Base-by-base conservation (phyloP, 345 rosid genomes). In the Corchorus capsularis region DNA sequence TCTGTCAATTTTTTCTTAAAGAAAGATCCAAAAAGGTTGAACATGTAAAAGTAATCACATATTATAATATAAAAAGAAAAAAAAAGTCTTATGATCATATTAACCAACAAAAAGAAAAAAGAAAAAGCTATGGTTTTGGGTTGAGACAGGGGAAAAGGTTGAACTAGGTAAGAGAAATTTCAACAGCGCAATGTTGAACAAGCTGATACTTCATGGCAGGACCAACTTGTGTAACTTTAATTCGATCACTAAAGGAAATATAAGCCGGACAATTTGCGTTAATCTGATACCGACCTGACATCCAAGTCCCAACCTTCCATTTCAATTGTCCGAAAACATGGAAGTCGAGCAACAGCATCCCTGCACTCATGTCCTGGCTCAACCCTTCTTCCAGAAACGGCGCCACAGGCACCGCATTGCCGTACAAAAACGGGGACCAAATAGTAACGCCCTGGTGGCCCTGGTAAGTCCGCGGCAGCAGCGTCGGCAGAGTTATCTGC, bases 241-340 rank as follows among this genome's bases (percentile, higher is more conserved):
- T 67, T 54, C 41, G 66, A 9, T 63, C 82, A 3, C 81, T 77
- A 15, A 75, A 60, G 3, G 46, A 60, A 68, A 92, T 63, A 66
- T 76, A 82, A 3, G 91, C 90, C 0, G 98, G 98, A 75, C 99
- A 93, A 37, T 81, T 90, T 5, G 79, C 92, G 4, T 78, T 81
- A 63, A 95, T 50, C 3, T 73, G 89, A 75, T 94, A 94, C 73
- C 68, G 73, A 2, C 96, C 89, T 0, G 98, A 91, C 39, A 89
- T 68, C 93, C 92, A 91, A 6, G 97, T 78, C 3, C 98, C 98
- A 7, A 92, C 93, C 67, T 87, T 92, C 93, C 92, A 94, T 77
- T 76, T 89, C 49, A 91, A 68, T 35, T 57, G 75, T 22, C 97
- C 97, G 0, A 85, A 82, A 34, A 89, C 76, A 83, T 86, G 91